Conservation (phyloP, 305 asterid genomes). For the Solanum hybrid region DNA sequence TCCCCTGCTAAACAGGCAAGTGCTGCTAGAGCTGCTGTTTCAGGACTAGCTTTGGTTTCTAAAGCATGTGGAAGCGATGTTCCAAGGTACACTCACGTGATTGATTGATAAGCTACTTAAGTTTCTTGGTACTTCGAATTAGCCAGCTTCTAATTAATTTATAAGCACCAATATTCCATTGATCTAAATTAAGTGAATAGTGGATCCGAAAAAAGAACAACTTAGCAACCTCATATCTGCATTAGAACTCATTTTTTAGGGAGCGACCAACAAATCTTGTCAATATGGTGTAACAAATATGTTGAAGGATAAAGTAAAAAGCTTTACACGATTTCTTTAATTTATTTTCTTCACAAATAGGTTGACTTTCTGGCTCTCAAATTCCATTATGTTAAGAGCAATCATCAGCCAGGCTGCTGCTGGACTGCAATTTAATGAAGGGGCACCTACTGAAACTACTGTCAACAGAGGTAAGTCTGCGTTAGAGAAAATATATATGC, state of each 20-base stretch:
- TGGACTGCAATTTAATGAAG: constrained; percentile 30
- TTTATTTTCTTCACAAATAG: constrained; percentile 24
- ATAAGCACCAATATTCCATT: background rate
- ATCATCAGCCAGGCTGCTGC: constrained; percentile 57
- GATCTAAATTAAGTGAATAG: background rate
- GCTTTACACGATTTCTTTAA: background rate
- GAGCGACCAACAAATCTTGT: background rate
- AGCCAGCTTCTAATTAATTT: background rate
- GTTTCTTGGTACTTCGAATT: background rate
- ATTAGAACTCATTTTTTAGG: background rate
- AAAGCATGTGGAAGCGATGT: constrained; percentile 94
- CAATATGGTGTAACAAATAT: background rate
- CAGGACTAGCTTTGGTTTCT: constrained; percentile 82
- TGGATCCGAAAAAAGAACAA: background rate
- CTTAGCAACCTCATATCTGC: background rate
- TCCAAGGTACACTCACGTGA: constrained; percentile 42
- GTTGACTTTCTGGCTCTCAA: constrained; percentile 88
- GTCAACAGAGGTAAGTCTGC: constrained; percentile 4
- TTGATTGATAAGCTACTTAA: background rate
- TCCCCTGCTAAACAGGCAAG: constrained; percentile 64
- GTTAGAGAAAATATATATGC: constrained; percentile 4
- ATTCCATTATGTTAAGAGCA: constrained; percentile 84
- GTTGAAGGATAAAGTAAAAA: background rate
- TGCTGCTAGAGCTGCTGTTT: constrained; percentile 71
- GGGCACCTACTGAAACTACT: constrained; percentile 8